phyloP scores from a whole-genome alignment of 75 land plant species.

The Gnetum montanum region DNA sequence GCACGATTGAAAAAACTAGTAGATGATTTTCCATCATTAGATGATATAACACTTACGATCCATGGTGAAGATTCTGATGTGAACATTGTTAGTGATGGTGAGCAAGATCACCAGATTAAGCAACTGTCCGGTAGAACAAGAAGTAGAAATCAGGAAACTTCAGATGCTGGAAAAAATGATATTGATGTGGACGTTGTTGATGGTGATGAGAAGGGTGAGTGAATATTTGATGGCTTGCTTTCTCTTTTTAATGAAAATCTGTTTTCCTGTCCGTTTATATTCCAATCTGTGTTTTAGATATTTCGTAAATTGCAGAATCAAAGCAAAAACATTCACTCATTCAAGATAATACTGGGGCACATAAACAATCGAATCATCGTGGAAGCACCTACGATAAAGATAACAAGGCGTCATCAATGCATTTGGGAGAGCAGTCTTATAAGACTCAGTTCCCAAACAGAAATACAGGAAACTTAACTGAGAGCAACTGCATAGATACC shows the following conservation, averaged over 20 bases:
- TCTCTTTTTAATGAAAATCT: background rate
- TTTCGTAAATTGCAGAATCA: too few relatives aligned
- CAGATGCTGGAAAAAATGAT: constrained; percentile 1
- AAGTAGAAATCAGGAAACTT: background rate
- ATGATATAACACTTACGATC: constrained; percentile 8
- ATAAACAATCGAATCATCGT: background rate
- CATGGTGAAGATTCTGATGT: constrained; percentile 57
- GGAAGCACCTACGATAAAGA: background rate
- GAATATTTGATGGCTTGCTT: background rate
- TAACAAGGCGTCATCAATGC: too few relatives aligned
- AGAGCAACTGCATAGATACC: too few relatives aligned
- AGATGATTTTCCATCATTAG: constrained; percentile 27
- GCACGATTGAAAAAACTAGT: constrained; percentile 43
- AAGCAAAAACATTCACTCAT: background rate
- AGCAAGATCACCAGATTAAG: constrained; percentile 12
- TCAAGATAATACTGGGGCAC: background rate
- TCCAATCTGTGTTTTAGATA: background rate
- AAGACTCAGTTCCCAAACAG: too few relatives aligned
- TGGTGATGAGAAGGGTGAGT: background rate
- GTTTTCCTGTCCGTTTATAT: background rate
- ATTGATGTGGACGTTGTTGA: constrained; percentile 5
- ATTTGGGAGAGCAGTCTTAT: too few relatives aligned
- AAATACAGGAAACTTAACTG: too few relatives aligned
- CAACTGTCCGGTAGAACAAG: background rate
- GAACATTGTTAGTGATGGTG: constrained; percentile 51